A percentile compares a stretch with the other conserved stretches of the same genome.
Evolutionary conservation across 129 eudicot species (phyloP).

Genomic region (Daucus carota): DH1_v3.0 NC_030382.2:43573001-43573500

Average conservation of each 20-base stretch:
- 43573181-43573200: background rate
- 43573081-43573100: background rate
- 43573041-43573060: background rate
- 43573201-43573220: background rate
- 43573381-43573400: background rate
- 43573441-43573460: constrained; percentile 77
- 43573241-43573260: background rate
- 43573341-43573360: background rate
- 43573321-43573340: background rate
- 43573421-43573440: constrained; percentile 95
- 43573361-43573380: background rate
- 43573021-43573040: background rate
- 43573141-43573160: background rate
- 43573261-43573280: background rate
- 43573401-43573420: constrained; percentile 32
- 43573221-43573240: background rate
- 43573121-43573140: background rate
- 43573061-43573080: background rate
- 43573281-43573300: background rate
- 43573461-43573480: constrained; percentile 61
- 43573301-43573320: background rate
- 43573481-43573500: constrained; percentile 62
- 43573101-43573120: background rate
- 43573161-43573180: background rate
- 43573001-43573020: background rate